Percentiles rank a stretch among this genome's conserved stretches.
Evolutionary conservation across 345 rosid species (phyloP).

Genomic region (Camelina hispida): DNA sequence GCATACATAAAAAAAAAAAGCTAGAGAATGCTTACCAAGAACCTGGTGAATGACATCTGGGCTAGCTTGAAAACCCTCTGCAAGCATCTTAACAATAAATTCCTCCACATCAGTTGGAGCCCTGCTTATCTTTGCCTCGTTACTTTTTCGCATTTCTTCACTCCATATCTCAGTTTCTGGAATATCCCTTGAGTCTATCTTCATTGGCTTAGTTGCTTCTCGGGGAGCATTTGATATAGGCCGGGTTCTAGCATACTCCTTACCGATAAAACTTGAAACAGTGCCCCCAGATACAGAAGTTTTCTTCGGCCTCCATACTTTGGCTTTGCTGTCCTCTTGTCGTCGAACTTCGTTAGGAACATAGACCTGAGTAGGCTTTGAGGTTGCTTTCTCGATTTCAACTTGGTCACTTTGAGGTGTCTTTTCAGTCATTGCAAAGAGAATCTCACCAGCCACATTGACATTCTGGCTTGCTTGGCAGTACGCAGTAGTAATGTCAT

Average conservation of each 20-base stretch:
- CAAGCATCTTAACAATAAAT: conserved; percentile 59
- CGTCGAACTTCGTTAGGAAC: conserved; percentile 25
- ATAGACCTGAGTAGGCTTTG: conserved; percentile 37
- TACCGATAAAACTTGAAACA: conserved; percentile 54
- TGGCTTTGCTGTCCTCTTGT: conserved; percentile 35
- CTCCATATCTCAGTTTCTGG: conserved; percentile 51
- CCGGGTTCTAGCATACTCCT: conserved; percentile 48
- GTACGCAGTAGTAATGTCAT: conserved; percentile 57
- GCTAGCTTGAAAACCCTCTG: conserved; percentile 61
- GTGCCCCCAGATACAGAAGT: conserved; percentile 57
- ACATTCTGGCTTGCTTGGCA: conserved; percentile 45
- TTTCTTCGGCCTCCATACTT: conserved; percentile 43
- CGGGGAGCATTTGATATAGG: conserved; percentile 37
- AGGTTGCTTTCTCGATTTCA: conserved; percentile 10
- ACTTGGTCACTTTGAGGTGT: conserved; percentile 27
- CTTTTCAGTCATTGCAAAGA: conserved; percentile 45
- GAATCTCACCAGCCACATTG: conserved; percentile 52
- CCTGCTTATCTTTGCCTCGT: conserved; percentile 24
- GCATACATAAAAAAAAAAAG: background rate
- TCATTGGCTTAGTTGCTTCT: conserved; percentile 54
- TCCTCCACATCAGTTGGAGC: conserved; percentile 49
- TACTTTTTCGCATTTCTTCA: conserved; percentile 34
- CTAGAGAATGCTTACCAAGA: conserved; percentile 52
- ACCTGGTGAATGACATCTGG: conserved; percentile 52
- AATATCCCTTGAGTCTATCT: conserved; percentile 52